Evolutionary conservation across 192 early-diverging fungal species (phyloP), one percentile per base, ranked within the genome.

Genomic region (Mortierella hygrophila): DNA sequence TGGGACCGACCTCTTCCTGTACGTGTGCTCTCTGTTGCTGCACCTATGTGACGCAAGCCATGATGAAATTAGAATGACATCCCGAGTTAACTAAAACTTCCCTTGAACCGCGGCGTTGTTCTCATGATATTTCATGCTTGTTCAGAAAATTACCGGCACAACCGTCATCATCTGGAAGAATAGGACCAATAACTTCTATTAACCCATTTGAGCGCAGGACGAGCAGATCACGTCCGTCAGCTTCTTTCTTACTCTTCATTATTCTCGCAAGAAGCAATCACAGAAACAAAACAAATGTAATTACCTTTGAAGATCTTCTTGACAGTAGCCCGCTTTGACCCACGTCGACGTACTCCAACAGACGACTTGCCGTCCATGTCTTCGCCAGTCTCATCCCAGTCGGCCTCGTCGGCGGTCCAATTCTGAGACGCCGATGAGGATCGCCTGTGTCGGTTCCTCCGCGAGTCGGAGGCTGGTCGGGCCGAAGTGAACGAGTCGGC

Each of bases 331-430:
- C 63, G 57, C 63, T 81, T 86, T 1, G 73, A 72, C 5, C 47
- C 41, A n/a, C 60, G 70, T 49, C 75, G 60, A 44, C 63, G 70
- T 20, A 35, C 29, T 6, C 71, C 75, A 49, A 57, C 49, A 0
- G 60, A 69, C 35, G 70, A 47, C 35, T 78, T 73, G 40, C 75
- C 72, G 8, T 80, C 79, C 71, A 75, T 57, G 21, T 80, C 78
- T 9, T 77, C 79, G 3, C 60, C 60, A 23, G 11, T 26, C 55
- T 77, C 75, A 40, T 86, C 84, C 79, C 75, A 78, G 18, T 86
- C 79, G 0, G 76, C 79, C 37, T 86, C 84, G 47, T 82, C 81
- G 10, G 80, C 77, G 3, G 85, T 88, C 81, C 86, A 82, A 68
- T 86, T 76, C 46, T 79, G 78, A 23, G 83, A 80, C 26, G 77